Percentiles rank a stretch among this genome's conserved stretches.
phyloP scores from a whole-genome alignment of 108 stramenopile species.

The Aurantiochytrium sp. region DNA sequence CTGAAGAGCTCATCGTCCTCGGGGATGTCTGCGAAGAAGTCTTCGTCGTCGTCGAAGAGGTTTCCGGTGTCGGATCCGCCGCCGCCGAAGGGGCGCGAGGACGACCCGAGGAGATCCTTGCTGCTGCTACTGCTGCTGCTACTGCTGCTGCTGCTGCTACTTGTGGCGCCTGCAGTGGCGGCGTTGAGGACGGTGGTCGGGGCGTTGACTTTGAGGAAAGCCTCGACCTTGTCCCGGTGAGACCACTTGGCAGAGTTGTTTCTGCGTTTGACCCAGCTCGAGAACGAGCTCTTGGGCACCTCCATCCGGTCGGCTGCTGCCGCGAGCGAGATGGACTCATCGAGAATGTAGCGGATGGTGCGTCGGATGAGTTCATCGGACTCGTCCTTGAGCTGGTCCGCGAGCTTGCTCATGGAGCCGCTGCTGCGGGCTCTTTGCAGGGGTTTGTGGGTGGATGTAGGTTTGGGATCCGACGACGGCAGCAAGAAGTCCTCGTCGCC shows the following conservation, averaged over 20 bases:
- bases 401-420: background rate
- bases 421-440: background rate
- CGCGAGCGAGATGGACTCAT: background rate
- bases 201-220: background rate
- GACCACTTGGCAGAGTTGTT: background rate
- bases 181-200: too few species aligned
- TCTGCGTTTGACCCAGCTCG: constrained; percentile 2
- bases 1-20: background rate
- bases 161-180: background rate
- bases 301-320: background rate
- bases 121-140: background rate
- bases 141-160: background rate
- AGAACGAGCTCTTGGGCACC: background rate
- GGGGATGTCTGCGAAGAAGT: background rate
- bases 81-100: background rate
- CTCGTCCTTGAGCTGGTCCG: background rate
- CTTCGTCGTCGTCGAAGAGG: background rate
- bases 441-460: background rate
- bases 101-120: background rate
- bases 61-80: background rate
- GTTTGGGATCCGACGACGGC: background rate
- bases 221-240: background rate
- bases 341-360: background rate
- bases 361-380: background rate
- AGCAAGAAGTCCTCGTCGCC: background rate